These are phyloP conservation scores for Prunus davidiana DNA, from an alignment of 306 rosid genomes.

Conservation along the genomic window DNA sequence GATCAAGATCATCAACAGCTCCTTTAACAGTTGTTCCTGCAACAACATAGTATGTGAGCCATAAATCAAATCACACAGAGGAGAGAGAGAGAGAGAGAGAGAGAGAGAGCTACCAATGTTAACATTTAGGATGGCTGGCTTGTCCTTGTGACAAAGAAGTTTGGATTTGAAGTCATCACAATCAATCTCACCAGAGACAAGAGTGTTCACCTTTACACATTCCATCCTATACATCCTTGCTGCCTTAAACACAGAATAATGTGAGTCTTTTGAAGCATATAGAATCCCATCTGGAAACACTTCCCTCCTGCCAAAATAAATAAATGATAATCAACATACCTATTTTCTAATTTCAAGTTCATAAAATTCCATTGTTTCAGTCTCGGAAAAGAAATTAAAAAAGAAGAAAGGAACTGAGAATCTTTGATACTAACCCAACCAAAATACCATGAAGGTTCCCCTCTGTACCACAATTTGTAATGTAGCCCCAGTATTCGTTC, in stretches of 20 bases:
- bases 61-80: too few species aligned
- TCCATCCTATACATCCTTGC: slow-evolving; percentile 80
- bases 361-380: background rate
- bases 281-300: slow-evolving; percentile 57
- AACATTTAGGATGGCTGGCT: slow-evolving; percentile 67
- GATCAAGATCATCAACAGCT: slow-evolving; percentile 62
- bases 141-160: slow-evolving; percentile 46
- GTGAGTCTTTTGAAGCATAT: slow-evolving; percentile 59
- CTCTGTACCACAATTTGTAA: slow-evolving; percentile 96
- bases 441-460: slow-evolving; percentile 95
- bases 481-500: slow-evolving; percentile 95
- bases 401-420: too few species aligned
- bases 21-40: slow-evolving; percentile 71
- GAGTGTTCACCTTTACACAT: slow-evolving; percentile 45
- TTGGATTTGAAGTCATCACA: slow-evolving; percentile 45
- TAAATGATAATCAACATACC: background rate
- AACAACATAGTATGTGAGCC: too few species aligned
- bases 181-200: slow-evolving; percentile 64
- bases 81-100: background rate
- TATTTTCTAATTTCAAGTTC: too few species aligned
- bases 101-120: slow-evolving; percentile 46
- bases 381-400: too few species aligned
- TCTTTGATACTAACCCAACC: slow-evolving; percentile 45
- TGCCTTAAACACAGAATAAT: slow-evolving; percentile 75
- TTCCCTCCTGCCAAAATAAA: slow-evolving; percentile 53